Evolutionary conservation across 169 alveolate genomes (phyloP).

Genomic region (Eimeria tenella): DNA sequence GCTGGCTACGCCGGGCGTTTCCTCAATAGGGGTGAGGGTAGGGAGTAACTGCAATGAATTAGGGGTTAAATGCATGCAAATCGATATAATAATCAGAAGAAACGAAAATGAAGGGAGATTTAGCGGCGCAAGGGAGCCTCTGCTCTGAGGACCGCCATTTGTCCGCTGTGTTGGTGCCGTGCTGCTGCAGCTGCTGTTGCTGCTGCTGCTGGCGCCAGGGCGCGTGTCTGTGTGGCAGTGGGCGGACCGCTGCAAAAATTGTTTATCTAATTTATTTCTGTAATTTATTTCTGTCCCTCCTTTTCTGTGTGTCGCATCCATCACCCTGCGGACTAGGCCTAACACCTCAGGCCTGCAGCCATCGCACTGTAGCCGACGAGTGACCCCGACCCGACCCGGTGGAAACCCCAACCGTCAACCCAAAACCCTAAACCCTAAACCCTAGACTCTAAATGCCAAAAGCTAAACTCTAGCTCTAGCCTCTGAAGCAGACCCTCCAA

Average conservation of each 20-base stretch:
- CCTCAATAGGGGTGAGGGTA: no score
- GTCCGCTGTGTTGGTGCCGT: background rate
- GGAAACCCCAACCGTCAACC: background rate
- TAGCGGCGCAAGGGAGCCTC: background rate
- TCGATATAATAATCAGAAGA: background rate
- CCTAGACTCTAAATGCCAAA: background rate
- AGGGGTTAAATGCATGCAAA: background rate
- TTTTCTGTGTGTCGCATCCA: constrained; percentile 23
- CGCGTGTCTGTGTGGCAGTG: constrained; percentile 30
- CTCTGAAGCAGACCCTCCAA: no score
- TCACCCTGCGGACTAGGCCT: background rate
- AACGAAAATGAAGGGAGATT: background rate
- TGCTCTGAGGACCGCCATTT: background rate
- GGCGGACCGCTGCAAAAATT: background rate
- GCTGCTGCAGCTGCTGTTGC: constrained; percentile 24
- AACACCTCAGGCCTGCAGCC: background rate
- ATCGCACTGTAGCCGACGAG: constrained; percentile 54
- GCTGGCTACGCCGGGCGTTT: no score
- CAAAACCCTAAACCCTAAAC: constrained; percentile 14
- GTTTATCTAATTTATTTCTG: background rate
- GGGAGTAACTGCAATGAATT: no score
- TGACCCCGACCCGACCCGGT: background rate
- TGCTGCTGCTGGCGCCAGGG: background rate
- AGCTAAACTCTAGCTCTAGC: background rate
- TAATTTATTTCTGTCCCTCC: background rate